These are phyloP conservation scores for Cadophora malorum DNA, from an alignment of 2,329 filamentous ascomycete genomes.

Conservation along the genomic window DNA sequence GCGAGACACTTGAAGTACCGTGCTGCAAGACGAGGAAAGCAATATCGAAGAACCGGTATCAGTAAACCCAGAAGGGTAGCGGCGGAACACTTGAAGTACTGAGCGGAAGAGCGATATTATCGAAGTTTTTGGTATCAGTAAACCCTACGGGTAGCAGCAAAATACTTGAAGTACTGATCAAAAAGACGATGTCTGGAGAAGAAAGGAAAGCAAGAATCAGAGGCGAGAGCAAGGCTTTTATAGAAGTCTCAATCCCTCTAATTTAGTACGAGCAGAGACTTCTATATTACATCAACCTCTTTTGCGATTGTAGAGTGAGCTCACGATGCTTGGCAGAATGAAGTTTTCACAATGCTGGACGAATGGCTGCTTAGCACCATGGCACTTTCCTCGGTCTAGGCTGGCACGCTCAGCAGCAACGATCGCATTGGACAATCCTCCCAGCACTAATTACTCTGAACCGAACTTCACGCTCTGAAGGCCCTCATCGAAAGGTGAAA, in stretches of 20 bases:
- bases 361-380: background rate
- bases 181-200: conserved; percentile 8
- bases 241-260: background rate
- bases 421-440: too few species aligned
- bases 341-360: background rate
- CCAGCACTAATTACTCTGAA: too few species aligned
- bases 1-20: too few species aligned
- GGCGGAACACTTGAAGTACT: too few species aligned
- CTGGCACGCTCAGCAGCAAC: too few species aligned
- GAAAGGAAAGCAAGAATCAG: background rate
- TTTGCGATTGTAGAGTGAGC: background rate
- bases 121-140: background rate
- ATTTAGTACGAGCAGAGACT: background rate
- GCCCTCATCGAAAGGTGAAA: too few species aligned
- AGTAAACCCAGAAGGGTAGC: too few species aligned
- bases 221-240: background rate
- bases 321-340: background rate
- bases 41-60: too few species aligned
- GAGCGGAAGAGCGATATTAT: background rate
- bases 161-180: background rate
- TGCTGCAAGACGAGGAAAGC: too few species aligned
- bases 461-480: too few species aligned
- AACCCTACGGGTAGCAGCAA: background rate
- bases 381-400: background rate
- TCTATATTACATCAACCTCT: background rate